Percentiles rank a stretch among this genome's conserved stretches.
Conservation (phyloP, 2,329 filamentous ascomycete genomes). For the Diaporthe ilicicola region DNA sequence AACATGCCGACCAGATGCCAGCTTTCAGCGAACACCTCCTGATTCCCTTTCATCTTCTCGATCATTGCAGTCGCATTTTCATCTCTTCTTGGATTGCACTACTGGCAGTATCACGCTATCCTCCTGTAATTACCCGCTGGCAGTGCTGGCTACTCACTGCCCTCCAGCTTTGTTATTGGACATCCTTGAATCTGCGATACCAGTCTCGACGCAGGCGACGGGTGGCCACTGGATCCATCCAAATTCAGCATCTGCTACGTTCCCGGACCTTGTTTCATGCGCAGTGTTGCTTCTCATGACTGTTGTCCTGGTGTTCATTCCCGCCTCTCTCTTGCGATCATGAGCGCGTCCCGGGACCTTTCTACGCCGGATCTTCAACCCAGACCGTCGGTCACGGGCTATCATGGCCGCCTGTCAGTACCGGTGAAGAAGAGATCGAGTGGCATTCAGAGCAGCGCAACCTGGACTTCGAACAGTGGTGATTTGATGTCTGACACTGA, state of each 20-base stretch:
- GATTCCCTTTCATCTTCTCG: not conserved
- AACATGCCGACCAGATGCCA: not conserved
- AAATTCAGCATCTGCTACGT: slow-evolving; percentile 3
- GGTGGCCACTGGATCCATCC: not conserved
- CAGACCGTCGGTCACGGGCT: slow-evolving; percentile 30
- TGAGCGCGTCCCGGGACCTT: slow-evolving; percentile 25
- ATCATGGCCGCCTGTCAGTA: slow-evolving; percentile 20
- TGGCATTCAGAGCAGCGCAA: slow-evolving; percentile 53
- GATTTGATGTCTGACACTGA: slow-evolving; percentile 59
- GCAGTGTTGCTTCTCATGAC: slow-evolving; percentile 10
- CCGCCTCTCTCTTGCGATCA: not conserved
- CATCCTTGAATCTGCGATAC: slow-evolving; percentile 26
- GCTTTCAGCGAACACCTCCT: not conserved
- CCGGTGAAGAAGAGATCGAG: slow-evolving; percentile 31
- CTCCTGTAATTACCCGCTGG: slow-evolving; percentile 30
- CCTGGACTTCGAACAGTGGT: slow-evolving; percentile 66
- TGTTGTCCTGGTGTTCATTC: slow-evolving; percentile 14
- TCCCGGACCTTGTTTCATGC: slow-evolving; percentile 13
- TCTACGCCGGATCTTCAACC: slow-evolving; percentile 32
- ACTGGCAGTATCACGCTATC: slow-evolving; percentile 28
- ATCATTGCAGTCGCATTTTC: slow-evolving; percentile 9
- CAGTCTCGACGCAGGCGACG: not conserved
- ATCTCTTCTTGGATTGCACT: slow-evolving; percentile 21
- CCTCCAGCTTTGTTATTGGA: slow-evolving; percentile 29
- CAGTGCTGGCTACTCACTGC: slow-evolving; percentile 24